A percentile compares a stretch with the other conserved stretches of the same genome.
Conservation (phyloP, 805 yeast species). For the Brettanomyces naardenensis region DNA sequence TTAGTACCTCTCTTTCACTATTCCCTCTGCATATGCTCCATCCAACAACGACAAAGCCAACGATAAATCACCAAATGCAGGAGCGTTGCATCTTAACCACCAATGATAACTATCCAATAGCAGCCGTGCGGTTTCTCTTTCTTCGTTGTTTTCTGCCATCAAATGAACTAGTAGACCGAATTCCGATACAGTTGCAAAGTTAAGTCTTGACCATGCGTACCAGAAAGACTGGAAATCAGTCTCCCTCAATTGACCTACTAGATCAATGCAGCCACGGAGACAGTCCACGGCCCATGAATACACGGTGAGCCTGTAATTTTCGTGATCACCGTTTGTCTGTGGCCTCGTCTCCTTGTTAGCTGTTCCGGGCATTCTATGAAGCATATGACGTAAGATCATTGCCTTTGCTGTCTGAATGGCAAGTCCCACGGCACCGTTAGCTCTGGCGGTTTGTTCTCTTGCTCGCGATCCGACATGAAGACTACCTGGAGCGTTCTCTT, state of each 20-base stretch:
- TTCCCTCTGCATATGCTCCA: conserved; percentile 1
- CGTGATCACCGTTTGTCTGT: too few species aligned
- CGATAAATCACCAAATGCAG: conserved; percentile 3
- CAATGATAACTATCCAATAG: conserved; percentile 4
- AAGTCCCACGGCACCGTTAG: conserved; percentile 1
- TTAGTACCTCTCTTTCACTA: not conserved
- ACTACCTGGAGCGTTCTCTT: not conserved
- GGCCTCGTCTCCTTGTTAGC: not conserved
- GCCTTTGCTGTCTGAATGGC: conserved; percentile 1
- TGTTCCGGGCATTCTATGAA: not conserved
- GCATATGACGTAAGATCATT: not conserved
- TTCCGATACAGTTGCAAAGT: conserved; percentile 4
- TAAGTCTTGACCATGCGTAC: conserved; percentile 7
- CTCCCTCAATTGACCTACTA: conserved; percentile 1
- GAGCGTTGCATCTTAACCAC: conserved; percentile 2
- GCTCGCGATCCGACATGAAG: not conserved
- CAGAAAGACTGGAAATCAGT: conserved; percentile 5
- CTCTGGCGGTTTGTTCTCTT: not conserved
- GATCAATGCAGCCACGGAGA: not conserved
- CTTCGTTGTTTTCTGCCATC: not conserved
- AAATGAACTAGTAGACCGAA: conserved; percentile 3
- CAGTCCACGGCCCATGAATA: conserved; percentile 4
- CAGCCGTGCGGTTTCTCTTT: not conserved
- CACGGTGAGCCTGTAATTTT: not conserved
- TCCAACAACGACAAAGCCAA: conserved; percentile 2